These are phyloP conservation scores for Spathaspora boniae DNA, from an alignment of 805 yeast species.

Conservation along the genomic window DNA sequence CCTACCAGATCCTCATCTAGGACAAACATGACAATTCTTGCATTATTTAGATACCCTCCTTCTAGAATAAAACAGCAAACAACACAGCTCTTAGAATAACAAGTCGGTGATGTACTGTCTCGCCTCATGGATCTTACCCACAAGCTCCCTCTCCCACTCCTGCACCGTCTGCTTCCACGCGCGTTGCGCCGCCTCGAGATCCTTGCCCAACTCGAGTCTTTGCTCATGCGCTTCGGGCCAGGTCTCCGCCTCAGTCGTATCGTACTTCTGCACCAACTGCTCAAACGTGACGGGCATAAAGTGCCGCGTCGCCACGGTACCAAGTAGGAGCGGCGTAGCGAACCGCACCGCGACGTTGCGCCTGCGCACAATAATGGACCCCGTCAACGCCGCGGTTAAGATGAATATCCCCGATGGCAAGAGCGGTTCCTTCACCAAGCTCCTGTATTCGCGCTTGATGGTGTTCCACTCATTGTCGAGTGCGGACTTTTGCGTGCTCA, in stretches of 20 bases:
- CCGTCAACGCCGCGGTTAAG: conserved; percentile 52
- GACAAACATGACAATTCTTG: conserved; percentile 10
- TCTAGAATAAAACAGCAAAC: background rate
- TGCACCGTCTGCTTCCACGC: conserved; percentile 11
- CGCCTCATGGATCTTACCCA: conserved; percentile 22
- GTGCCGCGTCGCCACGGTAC: conserved; percentile 41
- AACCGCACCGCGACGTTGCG: conserved; percentile 49
- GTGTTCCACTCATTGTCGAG: conserved; percentile 38
- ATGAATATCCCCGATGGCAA: conserved; percentile 55
- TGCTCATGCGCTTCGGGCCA: conserved; percentile 31
- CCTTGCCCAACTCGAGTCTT: conserved; percentile 16
- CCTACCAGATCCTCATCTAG: conserved; percentile 61
- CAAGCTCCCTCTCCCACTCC: conserved; percentile 15
- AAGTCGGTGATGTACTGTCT: conserved; percentile 14
- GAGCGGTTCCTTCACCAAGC: conserved; percentile 47
- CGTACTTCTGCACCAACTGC: conserved; percentile 24
- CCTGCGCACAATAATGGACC: conserved; percentile 51
- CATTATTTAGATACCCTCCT: conserved; percentile 1
- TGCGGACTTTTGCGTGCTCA: conserved; percentile 45
- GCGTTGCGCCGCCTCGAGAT: conserved; percentile 10
- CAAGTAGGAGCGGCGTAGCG: conserved; percentile 48
- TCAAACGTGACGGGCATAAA: conserved; percentile 50
- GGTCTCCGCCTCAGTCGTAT: conserved; percentile 23
- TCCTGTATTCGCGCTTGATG: conserved; percentile 26
- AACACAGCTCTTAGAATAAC: too few relatives aligned